phyloP scores from a whole-genome alignment of 192 early-diverging fungal species.

The Mortierella antarctica region DNA sequence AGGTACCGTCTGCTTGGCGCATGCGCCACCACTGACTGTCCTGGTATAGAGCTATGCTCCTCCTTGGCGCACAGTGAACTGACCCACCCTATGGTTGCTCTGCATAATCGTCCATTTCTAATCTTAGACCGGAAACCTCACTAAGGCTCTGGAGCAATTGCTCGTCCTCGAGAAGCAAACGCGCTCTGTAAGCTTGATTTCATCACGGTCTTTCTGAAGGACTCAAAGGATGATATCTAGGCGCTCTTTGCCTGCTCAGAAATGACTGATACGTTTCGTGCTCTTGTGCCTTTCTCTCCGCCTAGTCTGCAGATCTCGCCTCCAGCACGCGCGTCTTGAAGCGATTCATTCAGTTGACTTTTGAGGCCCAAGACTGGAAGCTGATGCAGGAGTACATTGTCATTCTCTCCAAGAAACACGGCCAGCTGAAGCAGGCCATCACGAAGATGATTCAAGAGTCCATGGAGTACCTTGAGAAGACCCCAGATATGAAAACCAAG shows the following conservation, averaged over 20 bases:
- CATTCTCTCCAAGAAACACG: slow-evolving; percentile 96
- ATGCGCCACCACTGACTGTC: background rate
- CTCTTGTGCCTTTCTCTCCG: background rate
- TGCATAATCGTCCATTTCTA: background rate
- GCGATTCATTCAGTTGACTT: slow-evolving; percentile 80
- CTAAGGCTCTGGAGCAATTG: slow-evolving; percentile 90
- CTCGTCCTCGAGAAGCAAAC: slow-evolving; percentile 95
- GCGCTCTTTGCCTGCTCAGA: background rate
- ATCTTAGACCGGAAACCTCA: slow-evolving; percentile 72
- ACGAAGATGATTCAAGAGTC: slow-evolving; percentile 95
- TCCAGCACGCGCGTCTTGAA: slow-evolving; percentile 91
- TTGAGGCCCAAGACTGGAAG: slow-evolving; percentile 83
- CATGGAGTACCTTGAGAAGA: slow-evolving; percentile 89
- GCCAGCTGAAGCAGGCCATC: slow-evolving; percentile 93
- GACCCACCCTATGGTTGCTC: background rate
- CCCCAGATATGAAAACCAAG: slow-evolving; percentile 83
- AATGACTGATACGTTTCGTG: background rate
- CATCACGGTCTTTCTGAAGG: slow-evolving; percentile 1
- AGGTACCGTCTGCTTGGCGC: slow-evolving; percentile 55
- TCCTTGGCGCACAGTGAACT: background rate
- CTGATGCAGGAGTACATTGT: slow-evolving; percentile 92
- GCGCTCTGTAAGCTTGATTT: slow-evolving; percentile 70
- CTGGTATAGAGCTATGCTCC: background rate
- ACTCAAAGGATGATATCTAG: background rate
- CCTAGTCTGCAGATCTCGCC: slow-evolving; percentile 84